Conservation (phyloP, 2,329 filamentous ascomycete species). For the Alternaria sp. region DNA sequence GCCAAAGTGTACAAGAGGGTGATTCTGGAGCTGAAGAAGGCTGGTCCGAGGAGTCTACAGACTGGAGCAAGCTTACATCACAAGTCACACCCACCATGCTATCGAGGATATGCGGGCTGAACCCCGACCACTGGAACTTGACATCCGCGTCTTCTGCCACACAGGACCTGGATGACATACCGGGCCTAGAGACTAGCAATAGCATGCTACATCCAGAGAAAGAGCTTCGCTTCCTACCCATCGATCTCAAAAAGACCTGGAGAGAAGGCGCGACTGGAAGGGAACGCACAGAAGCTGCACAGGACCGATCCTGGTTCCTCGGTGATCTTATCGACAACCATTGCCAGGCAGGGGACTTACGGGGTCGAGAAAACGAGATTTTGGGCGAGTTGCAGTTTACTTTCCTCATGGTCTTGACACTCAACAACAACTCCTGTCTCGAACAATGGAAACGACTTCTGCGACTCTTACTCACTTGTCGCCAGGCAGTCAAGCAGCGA, state of each 20-base stretch:
- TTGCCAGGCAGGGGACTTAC: conserved; percentile 44
- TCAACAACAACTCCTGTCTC: conserved; percentile 72
- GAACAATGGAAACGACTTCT: conserved; percentile 72
- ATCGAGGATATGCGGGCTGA: conserved; percentile 59
- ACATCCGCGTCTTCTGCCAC: conserved; percentile 66
- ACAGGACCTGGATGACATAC: conserved; percentile 67
- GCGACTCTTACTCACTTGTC: conserved; percentile 65
- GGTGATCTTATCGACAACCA: conserved; percentile 60
- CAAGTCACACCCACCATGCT: conserved; percentile 60
- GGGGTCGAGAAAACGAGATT: conserved; percentile 43
- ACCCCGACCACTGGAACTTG: conserved; percentile 62
- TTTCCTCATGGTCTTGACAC: conserved; percentile 69
- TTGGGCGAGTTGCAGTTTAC: conserved; percentile 70
- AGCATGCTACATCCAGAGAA: conserved; percentile 46
- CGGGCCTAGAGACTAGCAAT: conserved; percentile 58
- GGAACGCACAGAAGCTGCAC: conserved; percentile 69
- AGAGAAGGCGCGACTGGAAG: conserved; percentile 67
- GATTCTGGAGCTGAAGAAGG: conserved; percentile 42
- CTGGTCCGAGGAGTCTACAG: conserved; percentile 55
- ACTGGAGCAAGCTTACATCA: conserved; percentile 64
- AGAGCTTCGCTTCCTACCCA: conserved; percentile 63
- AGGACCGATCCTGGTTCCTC: conserved; percentile 70
- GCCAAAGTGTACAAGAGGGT: conserved; percentile 51
- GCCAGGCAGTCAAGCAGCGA: conserved; percentile 59
- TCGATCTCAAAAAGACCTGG: conserved; percentile 71